A percentile compares a stretch with the other conserved stretches of the same genome.
phyloP scores from a whole-genome alignment of 2,329 filamentous ascomycete species.

The Microsporum ferrugineum region DNA sequence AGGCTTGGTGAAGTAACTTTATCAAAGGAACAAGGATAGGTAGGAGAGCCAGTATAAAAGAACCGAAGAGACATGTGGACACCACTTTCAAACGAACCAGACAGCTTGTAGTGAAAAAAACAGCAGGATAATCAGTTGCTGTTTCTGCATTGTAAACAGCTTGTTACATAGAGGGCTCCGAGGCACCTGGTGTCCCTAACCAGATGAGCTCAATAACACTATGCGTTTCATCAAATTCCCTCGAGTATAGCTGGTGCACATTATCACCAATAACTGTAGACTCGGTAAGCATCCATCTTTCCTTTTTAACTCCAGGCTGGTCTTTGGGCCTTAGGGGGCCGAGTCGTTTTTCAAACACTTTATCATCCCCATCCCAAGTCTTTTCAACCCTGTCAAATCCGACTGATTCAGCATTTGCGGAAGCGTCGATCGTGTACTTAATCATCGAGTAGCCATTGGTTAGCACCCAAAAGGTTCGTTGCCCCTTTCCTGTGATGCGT shows the following conservation, averaged over 20 bases:
- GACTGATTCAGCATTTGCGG: slow-evolving; percentile 29
- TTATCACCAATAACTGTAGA: slow-evolving; percentile 32
- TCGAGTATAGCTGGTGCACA: slow-evolving; percentile 34
- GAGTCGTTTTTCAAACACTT: slow-evolving; percentile 30
- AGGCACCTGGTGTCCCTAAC: slow-evolving; percentile 17
- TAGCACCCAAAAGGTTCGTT: slow-evolving; percentile 33
- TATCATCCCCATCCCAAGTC: slow-evolving; percentile 35
- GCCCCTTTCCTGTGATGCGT: slow-evolving; percentile 26
- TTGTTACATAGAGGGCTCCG: neutral
- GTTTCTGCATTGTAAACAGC: neutral
- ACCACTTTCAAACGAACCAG: neutral
- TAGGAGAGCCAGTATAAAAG: neutral
- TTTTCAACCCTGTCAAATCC: slow-evolving; percentile 35
- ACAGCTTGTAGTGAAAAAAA: neutral
- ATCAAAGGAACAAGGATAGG: neutral
- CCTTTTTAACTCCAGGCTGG: slow-evolving; percentile 30
- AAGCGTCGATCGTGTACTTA: slow-evolving; percentile 31
- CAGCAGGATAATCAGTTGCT: neutral
- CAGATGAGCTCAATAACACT: slow-evolving; percentile 36
- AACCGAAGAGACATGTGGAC: neutral
- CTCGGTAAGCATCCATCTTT: slow-evolving; percentile 32
- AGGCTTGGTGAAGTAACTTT: neutral
- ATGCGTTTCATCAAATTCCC: slow-evolving; percentile 31
- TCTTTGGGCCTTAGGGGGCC: slow-evolving; percentile 32
- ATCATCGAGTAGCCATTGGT: slow-evolving; percentile 36